Base-by-base conservation (phyloP, 2,329 filamentous ascomycete species). In the Colletotrichum agaves region DNA sequence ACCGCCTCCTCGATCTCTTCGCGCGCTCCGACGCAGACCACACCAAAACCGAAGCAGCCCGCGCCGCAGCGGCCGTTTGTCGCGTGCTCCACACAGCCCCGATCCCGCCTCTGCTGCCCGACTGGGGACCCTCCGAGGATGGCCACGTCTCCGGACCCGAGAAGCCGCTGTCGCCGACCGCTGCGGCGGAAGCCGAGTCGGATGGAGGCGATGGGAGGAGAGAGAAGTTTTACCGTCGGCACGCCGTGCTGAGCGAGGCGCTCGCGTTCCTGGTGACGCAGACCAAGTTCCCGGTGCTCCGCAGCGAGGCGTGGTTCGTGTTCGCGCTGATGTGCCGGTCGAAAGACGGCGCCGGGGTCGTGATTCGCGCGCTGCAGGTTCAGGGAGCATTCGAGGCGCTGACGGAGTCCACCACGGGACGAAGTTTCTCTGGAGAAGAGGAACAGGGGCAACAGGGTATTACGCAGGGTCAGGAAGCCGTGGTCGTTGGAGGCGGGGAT, bases 241-340 rank as follows among this genome's bases (percentile, higher is more conserved):
- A 88, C 72, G 69, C 72, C 3, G 69, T 78, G 19, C 74, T 88
- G 12, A 72, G 76, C 13, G 73, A 77, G 7, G 78, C 82, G 0
- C 78, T 91, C 6, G 73, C 81, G 1, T 87, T 84, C 71, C 81
- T 90, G 27, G 78, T 88, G 23, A 83, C 80, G 2, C 88, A 90
- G 72, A 78, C 76, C 3, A 88, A 87, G 70, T 90, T 87, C 81
- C 85, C 87, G 0, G 80, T 84, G 2, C 78, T 91, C 2, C 82
- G 86, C 17, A 88, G 87, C 43, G 88, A 91, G 73, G 82, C 84
- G 3, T 87, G 88, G 83, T 90, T 90, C 69, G 83, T 88, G 5
- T 81, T 89, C 58, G 88, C 88, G 2, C 81, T 90, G 37, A 86
- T 90, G 82, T 83, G 83, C 44, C 82, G 87, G 31, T 82, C 83